Evolutionary conservation across 176 grass and related monocot species (phyloP).

Genomic region (Eremochloa ophiuroides): DNA sequence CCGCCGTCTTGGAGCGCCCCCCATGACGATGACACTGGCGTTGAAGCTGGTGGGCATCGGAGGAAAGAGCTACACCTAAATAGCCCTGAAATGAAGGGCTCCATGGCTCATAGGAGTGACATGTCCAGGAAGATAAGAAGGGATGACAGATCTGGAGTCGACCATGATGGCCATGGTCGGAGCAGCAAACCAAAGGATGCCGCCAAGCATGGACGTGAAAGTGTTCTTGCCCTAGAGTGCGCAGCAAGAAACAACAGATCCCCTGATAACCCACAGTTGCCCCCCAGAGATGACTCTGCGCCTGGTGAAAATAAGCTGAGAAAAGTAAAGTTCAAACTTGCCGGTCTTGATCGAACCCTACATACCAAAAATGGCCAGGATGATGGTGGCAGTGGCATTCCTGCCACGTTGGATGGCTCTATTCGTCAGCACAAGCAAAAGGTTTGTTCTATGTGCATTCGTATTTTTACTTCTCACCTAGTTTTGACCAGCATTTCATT

Average conservation of each 20-base stretch:
- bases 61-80: conserved; percentile 77
- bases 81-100: conserved; percentile 21
- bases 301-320: conserved; percentile 46
- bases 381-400: neutral
- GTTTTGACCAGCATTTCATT: neutral
- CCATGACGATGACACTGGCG: neutral
- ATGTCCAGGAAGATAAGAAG: conserved; percentile 35
- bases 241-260: conserved; percentile 17
- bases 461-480: neutral
- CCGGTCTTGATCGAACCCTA: conserved; percentile 53
- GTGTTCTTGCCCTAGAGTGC: conserved; percentile 37
- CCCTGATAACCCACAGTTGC: conserved; percentile 20
- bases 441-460: conserved; percentile 45
- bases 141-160: conserved; percentile 35
- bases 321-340: conserved; percentile 83
- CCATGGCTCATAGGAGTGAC: neutral
- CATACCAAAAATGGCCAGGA: conserved; percentile 46
- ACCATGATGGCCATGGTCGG: conserved; percentile 21
- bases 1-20: conserved; percentile 28
- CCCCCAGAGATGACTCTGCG: neutral
- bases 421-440: conserved; percentile 48
- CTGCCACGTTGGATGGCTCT: conserved; percentile 18
- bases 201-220: conserved; percentile 24
- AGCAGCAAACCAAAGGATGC: conserved; percentile 35
- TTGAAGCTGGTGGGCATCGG: conserved; percentile 27